Conservation (phyloP, 169 alveolate species). For the Theileria sp. region DNA sequence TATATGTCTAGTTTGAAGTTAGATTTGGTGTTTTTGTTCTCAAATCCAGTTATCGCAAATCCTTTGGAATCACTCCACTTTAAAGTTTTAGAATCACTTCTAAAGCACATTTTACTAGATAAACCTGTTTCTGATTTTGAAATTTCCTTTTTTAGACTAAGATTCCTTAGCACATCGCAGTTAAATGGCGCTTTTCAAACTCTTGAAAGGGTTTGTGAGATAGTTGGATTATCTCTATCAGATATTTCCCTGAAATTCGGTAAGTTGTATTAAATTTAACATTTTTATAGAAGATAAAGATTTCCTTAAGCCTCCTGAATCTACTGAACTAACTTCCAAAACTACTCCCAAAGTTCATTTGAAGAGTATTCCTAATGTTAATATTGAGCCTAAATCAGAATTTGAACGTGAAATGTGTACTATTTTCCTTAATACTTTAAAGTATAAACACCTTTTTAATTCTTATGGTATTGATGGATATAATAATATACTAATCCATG, state of each 20-base stretch:
- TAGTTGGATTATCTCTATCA: slow-evolving; percentile 14
- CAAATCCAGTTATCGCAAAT: slow-evolving; percentile 35
- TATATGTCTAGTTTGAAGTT: slow-evolving; percentile 10
- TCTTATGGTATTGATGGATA: slow-evolving; percentile 17
- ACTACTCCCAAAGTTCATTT: not conserved
- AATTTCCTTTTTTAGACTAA: slow-evolving; percentile 1
- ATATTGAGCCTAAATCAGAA: not conserved
- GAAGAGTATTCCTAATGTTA: not conserved
- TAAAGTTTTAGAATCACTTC: slow-evolving; percentile 21
- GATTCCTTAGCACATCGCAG: slow-evolving; percentile 20
- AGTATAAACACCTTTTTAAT: slow-evolving; percentile 4
- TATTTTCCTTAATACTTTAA: slow-evolving; percentile 14
- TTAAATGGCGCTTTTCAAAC: slow-evolving; percentile 6
- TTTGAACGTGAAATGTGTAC: slow-evolving; percentile 21
- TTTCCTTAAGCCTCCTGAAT: not conserved
- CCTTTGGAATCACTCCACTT: slow-evolving; percentile 40
- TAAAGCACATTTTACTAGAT: not conserved
- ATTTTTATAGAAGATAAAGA: slow-evolving; percentile 11
- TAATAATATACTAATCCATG: slow-evolving; percentile 30
- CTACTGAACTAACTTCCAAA: not conserved
- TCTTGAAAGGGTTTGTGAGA: slow-evolving; percentile 31
- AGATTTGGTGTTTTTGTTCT: slow-evolving; percentile 37
- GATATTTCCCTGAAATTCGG: slow-evolving; percentile 12
- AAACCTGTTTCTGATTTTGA: not conserved
- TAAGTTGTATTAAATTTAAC: slow-evolving; percentile 4